A percentile compares a stretch with the other conserved stretches of the same genome.
phyloP scores from a whole-genome alignment of 306 rosid genomes.

The Castanopsis chinensis region DNA sequence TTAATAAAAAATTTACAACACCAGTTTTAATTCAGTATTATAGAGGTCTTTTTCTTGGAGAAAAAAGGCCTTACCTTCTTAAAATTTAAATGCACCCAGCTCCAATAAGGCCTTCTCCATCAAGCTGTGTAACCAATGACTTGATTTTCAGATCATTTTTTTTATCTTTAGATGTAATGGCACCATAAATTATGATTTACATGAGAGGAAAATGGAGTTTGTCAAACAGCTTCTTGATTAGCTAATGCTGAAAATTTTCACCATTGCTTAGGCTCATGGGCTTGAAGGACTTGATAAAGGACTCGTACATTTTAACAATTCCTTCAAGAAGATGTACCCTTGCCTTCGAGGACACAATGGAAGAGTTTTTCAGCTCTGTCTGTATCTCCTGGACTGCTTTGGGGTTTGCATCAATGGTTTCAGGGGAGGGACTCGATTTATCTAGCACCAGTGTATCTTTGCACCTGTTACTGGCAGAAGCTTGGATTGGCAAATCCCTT shows the following conservation, averaged over 20 bases:
- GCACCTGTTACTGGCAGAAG: neutral
- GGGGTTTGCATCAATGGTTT: neutral
- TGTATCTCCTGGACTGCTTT: neutral
- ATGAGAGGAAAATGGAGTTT: neutral
- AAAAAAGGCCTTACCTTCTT: too few species aligned
- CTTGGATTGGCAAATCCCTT: neutral
- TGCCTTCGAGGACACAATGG: neutral
- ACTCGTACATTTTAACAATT: neutral
- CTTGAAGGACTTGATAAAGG: neutral
- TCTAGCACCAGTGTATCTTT: neutral
- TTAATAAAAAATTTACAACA: too few species aligned
- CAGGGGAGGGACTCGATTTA: neutral
- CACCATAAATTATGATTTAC: neutral
- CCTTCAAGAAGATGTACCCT: neutral
- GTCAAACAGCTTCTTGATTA: neutral
- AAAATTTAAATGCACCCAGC: too few species aligned
- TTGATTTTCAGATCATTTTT: neutral
- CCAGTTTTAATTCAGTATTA: too few species aligned
- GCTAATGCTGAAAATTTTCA: neutral
- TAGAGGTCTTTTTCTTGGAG: too few species aligned
- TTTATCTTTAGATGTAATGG: neutral
- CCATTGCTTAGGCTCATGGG: neutral
- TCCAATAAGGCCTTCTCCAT: too few species aligned
- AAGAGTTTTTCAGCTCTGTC: neutral
- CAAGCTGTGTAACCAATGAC: too few species aligned